Base-by-base conservation (phyloP, 179 eudicot genomes). In the Carnegiea gigantea region DNA sequence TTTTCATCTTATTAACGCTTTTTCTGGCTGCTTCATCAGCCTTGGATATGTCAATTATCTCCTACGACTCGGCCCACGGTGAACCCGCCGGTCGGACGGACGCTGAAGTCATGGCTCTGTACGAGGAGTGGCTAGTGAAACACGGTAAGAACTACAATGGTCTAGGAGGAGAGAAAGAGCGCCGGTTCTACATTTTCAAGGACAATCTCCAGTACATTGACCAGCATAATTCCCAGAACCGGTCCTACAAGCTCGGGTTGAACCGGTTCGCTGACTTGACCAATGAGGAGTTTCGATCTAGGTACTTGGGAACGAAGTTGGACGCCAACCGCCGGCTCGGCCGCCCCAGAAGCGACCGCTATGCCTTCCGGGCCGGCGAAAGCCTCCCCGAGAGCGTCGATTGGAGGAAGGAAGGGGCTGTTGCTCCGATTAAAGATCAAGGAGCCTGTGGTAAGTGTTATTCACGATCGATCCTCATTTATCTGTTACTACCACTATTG, bases 321-420 rank as follows among this genome's bases (percentile, higher is more conserved):
- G 89, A 79, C 28, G 43, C 78, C 15, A 80, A 75, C 40, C 44
- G 73, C 76, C 73, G 83, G 43, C 7, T 86, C 11, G 10, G 28
- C 15, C 44, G 60, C 40, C 62, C 18, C 20, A 84, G 18, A 54
- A 75, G 73, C 60, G 79, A 83, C 20, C 83, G 93, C 40, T 90
- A 90, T 5, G 85, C 76, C 26, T 79, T 80, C 23, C 78, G 40
- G 6, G 84, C 14, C 46, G 91, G 90, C 14, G 88, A 89, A 9
- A 79, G 60, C 10, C 88, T 91, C 86, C 94, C 92, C 74, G 91
- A 87, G 4, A 85, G 88, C 12, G 75, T 91, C 51, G 92, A 91
- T 51, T 91, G 94, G 92, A 90, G 94, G 75, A 82, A 88, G 79
- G 77, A 84, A 83, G 97, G 94, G 8, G 97, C 93, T 2, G 94